Evolutionary conservation across 2,329 filamentous ascomycete genomes (phyloP).

Genomic region (Cercospora berteroae): DNA sequence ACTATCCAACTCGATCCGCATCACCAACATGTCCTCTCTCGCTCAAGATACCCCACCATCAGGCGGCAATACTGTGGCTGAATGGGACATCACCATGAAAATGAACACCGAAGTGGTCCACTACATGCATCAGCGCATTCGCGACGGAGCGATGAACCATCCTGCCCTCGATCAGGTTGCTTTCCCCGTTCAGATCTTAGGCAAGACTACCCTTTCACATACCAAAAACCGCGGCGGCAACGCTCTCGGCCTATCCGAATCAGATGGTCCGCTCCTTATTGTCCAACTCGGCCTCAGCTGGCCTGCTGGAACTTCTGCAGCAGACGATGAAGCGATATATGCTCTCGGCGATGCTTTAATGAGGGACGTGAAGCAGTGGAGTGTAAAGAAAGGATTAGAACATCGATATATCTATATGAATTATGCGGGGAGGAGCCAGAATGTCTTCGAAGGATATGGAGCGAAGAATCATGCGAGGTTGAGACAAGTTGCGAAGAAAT

Average conservation of each 20-base stretch:
- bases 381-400: neutral
- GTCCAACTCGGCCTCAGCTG: conserved; percentile 8
- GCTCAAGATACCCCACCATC: neutral
- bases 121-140: conserved; percentile 2
- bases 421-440: conserved; percentile 18
- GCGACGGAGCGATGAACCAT: neutral
- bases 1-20: conserved; percentile 6
- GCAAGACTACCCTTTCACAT: neutral
- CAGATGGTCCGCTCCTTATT: conserved; percentile 15
- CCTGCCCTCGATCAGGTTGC: neutral
- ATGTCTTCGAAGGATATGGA: conserved; percentile 23
- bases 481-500: conserved; percentile 14
- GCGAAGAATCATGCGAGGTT: conserved; percentile 15
- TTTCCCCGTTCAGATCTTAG: neutral
- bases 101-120: conserved; percentile 10
- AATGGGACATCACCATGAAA: conserved; percentile 14
- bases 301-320: neutral
- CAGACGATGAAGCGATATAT: conserved; percentile 4
- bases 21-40: conserved; percentile 1
- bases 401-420: conserved; percentile 22
- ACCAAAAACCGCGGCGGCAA: conserved; percentile 18
- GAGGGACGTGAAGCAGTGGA: conserved; percentile 2
- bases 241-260: conserved; percentile 10
- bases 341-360: neutral
- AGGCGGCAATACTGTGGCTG: neutral